Base-by-base conservation (phyloP, 352 stramenopile genomes). In the Globisporangium orthogonon region DNA sequence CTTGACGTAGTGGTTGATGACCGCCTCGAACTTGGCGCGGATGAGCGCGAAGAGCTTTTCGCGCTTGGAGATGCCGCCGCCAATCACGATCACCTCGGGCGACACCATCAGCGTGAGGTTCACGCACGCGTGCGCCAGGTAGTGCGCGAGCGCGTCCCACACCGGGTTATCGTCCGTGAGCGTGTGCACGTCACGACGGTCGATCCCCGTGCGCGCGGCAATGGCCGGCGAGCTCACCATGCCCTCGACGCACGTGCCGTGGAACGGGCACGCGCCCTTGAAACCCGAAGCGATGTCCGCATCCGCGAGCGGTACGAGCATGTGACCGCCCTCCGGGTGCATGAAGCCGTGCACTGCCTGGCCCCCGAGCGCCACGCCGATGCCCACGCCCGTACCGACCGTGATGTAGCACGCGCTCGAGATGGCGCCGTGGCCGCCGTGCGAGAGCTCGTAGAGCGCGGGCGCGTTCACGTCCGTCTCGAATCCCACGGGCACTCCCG, bases 391-490 rank as follows among this genome's bases (percentile, higher is more conserved):
- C 28, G 96, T 99, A 58, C 96, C 96, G 15, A 98, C 82, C 4
- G 96, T 98, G 60, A 98, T 94, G 78, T 99, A 99, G 41, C 94
- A 87, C 45, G 78, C 76, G 63, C 79, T 94, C 31, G 74, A 69
- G 51, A 93, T 77, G 49, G 85, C 62, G 30, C 81, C 76, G 73
- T 95, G 85, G 59, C 78, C 74, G n/a, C 82, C 78, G 65, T 91
- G 76, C 7, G 64, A 72, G 63, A 92, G 96, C 66, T 99, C 96
- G 54, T 97, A 97, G 29, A 98, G 72, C 13, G 96, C 96, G 0
- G 96, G 96, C 17, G 95, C 96, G 76, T 99, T 99, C 52, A 99
- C 96, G 70, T 99, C 96, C 40, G 96, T 99, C 65, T 99, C 96
- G 67, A 98, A 97, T 53, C 78, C 78, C 7, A 98, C 83, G 13